Evolutionary conservation across 2,329 filamentous ascomycete species (phyloP), one percentile per base, ranked within the genome.

Genomic region (Ophiostoma himal-ulmi): DNA sequence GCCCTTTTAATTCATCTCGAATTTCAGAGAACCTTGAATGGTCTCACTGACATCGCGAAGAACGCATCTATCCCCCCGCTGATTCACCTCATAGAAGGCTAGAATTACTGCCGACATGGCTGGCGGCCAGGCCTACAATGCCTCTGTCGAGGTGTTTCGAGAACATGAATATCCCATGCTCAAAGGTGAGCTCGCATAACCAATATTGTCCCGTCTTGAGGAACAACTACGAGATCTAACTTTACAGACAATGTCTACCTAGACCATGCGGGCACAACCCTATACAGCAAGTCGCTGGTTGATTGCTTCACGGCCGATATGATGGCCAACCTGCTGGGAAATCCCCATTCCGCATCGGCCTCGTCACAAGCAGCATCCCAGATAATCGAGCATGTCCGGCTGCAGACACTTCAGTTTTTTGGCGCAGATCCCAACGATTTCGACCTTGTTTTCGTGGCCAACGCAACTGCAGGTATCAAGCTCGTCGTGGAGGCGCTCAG

Each of bases 211-310:
- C 30, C 30, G 4, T 30, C 30, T 30, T 30, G 2, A 3, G 30
- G 30, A 30, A 30, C 30, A 30, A 30, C 30, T 30, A 2, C n/a
- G 13, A 48, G 66, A 66, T 22, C 69, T 74, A 67, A 73, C 72
- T 73, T 62, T 66, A 72, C 70, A 94, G 92, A 86, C 69, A 88
- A 87, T 11, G 84, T 89, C 66, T 98, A 97, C 78, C 89, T 98
- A 70, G 94, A 98, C 76, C 94, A 98, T 89, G 93, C 93, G 0
- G 94, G 93, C n/a, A 92, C 92, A n/a, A 94, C 94, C 0, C 83
- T 91, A 0, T 92, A 91, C 77, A 83, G 93, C 60, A 94, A 91
- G 78, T 93, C 91, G 39, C 80, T 95, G 34, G 89, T 98, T 78
- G 90, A 94, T 74, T 83, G 82, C 34, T 97, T 96, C 79, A 88